phyloP scores from a whole-genome alignment of 768 basidiomycete species.

The Amanita rubescens region DNA sequence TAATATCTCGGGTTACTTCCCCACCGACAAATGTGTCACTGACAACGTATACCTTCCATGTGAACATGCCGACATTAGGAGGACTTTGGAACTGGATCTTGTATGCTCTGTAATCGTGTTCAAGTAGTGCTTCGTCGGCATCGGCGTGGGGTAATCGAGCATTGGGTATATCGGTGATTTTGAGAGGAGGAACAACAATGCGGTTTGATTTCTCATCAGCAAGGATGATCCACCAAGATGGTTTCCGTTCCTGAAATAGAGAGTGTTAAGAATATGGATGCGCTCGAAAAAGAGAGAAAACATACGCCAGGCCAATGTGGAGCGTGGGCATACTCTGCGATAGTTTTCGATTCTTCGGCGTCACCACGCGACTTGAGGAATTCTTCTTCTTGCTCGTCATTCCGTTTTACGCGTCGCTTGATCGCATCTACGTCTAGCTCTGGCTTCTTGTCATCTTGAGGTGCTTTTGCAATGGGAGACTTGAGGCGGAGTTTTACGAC shows the following conservation, averaged over 20 bases:
- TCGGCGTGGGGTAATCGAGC: conserved; percentile 30
- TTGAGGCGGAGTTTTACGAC: conserved; percentile 74
- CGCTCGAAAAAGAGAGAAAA: conserved; percentile 7
- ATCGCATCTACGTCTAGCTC: conserved; percentile 41
- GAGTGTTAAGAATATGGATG: not conserved
- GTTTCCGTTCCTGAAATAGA: conserved; percentile 65
- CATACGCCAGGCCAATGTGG: conserved; percentile 87
- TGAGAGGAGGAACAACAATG: conserved; percentile 81
- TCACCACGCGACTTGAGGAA: conserved; percentile 61
- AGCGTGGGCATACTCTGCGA: conserved; percentile 65
- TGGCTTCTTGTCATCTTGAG: conserved; percentile 20
- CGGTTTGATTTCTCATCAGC: conserved; percentile 81
- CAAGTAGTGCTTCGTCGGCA: conserved; percentile 10
- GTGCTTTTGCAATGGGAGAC: conserved; percentile 34
- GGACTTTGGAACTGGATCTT: conserved; percentile 96
- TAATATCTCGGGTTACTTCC: conserved; percentile 62
- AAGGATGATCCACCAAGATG: conserved; percentile 88
- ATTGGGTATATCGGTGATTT: conserved; percentile 73
- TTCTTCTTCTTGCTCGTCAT: conserved; percentile 60
- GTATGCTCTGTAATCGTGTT: conserved; percentile 70
- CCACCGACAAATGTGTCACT: conserved; percentile 89
- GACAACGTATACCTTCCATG: conserved; percentile 80
- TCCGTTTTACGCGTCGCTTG: conserved; percentile 36
- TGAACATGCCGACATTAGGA: conserved; percentile 71
- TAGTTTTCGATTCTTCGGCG: conserved; percentile 57